Evolutionary conservation across 2,329 filamentous ascomycete species (phyloP), one percentile per base, ranked within the genome.

Genomic region (Fusarium begoniae): DNA sequence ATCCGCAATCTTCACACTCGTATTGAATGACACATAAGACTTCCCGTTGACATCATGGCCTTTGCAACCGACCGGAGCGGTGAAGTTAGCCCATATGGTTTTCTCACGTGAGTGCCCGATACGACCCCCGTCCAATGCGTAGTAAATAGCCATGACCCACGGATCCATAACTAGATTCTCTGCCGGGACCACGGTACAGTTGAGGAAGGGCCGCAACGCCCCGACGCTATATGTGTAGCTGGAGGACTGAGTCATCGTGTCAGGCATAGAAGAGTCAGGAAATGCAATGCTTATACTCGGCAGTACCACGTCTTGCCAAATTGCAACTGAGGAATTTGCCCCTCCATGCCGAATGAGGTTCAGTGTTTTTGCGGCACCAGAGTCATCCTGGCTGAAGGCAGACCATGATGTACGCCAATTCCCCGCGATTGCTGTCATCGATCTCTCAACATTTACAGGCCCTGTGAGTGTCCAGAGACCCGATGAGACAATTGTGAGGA

Each of bases 51-150:
- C 6, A 12, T n/a, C 20, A 3, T 48, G 20, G 6, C 45, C 45
- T 48, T 8, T 48, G 10, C 45, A 48, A 12, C 45, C 26, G 14
- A 4, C 10, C 0, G 45, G 45, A 17, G 45, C 26, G 4, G 45
- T 30, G 26, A 48, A 17, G 26, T 48, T 48, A 2, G 45, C 45
- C 4, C 4, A 30, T 48, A 48, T 30, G 45, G 2, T 4, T 48
- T 48, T 48, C 20, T 4, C 3, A 48, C 4, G 14, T 4, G 26
- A 1, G 45, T 48, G 4, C 14, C 45, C 45, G 14, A 0, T 48
- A 1, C 0, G 5, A 17, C 0, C 6, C 5, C 45, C 45, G 7
- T 48, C 45, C 18, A 48, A 5, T 6, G 45, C 45, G 26, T 15
- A 22, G 6, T 7, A 11, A 15, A 11, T 22, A 2, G 45, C 22